A percentile compares a stretch with the other conserved stretches of the same genome.
Conservation (phyloP, 2,329 filamentous ascomycete genomes). For the Penicillium sumatraense region DNA sequence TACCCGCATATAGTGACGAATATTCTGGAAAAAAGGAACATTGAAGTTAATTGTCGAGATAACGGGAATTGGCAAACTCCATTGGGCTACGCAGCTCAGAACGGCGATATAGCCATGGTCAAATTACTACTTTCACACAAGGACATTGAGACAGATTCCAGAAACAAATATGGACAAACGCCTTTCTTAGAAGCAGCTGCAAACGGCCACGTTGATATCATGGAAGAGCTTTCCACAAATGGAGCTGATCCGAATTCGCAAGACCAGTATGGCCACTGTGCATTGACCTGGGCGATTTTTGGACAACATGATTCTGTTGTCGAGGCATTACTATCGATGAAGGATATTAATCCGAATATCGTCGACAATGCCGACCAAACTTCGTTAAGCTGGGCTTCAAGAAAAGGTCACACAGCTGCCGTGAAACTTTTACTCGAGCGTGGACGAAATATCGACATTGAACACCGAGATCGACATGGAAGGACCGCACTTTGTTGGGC, state of each 20-base stretch:
- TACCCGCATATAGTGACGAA: not conserved
- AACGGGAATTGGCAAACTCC: not conserved
- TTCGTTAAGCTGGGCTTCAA: not conserved
- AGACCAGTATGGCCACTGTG: not conserved
- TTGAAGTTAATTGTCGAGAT: not conserved
- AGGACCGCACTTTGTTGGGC: not conserved
- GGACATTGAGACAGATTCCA: not conserved
- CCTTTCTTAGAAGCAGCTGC: not conserved
- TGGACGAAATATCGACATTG: not conserved
- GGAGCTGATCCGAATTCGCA: not conserved
- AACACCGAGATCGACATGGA: not conserved
- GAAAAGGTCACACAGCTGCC: not conserved
- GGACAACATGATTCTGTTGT: not conserved
- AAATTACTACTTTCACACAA: not conserved
- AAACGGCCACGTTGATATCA: not conserved
- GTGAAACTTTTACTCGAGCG: not conserved
- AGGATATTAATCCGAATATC: not conserved
- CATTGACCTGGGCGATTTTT: not conserved
- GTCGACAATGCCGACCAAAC: not conserved
- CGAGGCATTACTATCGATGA: not conserved
- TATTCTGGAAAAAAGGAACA: not conserved
- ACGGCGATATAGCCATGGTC: not conserved
- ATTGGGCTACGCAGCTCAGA: not conserved
- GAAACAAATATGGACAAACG: not conserved
- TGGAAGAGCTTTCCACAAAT: not conserved